Conservation (phyloP, 2,329 filamentous ascomycete genomes). For the Fusarium bactridioides region DNA sequence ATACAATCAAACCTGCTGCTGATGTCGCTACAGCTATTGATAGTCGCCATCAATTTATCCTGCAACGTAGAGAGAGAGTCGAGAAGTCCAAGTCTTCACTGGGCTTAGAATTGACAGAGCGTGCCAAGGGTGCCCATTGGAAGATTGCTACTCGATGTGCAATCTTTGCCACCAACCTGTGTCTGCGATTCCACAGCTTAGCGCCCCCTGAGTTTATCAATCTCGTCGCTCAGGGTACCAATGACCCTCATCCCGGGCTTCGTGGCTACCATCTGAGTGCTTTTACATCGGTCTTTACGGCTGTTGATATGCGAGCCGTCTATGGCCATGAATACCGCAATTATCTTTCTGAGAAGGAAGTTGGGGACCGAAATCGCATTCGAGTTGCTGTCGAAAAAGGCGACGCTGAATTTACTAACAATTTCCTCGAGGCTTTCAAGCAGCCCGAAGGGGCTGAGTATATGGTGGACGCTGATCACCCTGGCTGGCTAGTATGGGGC, state of each 20-base stretch:
- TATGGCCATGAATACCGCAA: constrained; percentile 89
- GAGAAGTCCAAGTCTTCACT: constrained; percentile 84
- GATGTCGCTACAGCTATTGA: constrained; percentile 69
- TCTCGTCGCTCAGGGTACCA: constrained; percentile 81
- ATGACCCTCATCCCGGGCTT: constrained; percentile 88
- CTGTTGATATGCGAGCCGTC: constrained; percentile 84
- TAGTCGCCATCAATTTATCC: constrained; percentile 72
- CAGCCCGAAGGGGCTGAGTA: constrained; percentile 75
- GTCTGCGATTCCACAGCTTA: constrained; percentile 88
- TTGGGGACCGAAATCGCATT: constrained; percentile 76
- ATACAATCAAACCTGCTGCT: constrained; percentile 73
- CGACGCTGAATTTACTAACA: constrained; percentile 79
- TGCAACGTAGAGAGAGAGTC: constrained; percentile 76
- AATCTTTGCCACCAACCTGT: constrained; percentile 89
- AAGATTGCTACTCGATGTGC: constrained; percentile 92
- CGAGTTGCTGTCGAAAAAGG: constrained; percentile 76
- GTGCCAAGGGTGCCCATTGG: constrained; percentile 87
- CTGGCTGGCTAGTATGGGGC: constrained; percentile 96
- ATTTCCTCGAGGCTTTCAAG: constrained; percentile 80
- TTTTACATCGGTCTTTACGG: constrained; percentile 78
- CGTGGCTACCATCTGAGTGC: constrained; percentile 83
- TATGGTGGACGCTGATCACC: constrained; percentile 89
- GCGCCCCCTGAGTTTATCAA: constrained; percentile 84
- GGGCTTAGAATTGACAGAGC: constrained; percentile 80
- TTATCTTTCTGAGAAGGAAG: constrained; percentile 81